Percentiles rank a stretch among this genome's conserved stretches.
Conservation (phyloP, 179 eudicot genomes). For the Vitellaria paradoxa region DNA sequence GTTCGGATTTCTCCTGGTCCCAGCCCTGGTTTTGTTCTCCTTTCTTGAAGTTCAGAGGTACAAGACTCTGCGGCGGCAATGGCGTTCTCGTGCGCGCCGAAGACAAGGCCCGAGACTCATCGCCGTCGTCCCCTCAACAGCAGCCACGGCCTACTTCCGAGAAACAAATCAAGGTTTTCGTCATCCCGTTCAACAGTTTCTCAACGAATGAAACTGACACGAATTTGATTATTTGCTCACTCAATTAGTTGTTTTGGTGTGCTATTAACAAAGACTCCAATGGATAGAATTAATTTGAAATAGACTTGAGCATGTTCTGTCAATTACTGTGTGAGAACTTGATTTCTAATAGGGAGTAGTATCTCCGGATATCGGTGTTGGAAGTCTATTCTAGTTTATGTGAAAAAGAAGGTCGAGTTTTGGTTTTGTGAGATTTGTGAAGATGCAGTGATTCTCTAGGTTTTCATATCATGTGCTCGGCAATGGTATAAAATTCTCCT, state of each 20-base stretch:
- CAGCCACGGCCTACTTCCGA: conserved; percentile 23
- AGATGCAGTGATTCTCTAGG: no score
- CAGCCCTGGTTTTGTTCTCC: conserved; percentile 9
- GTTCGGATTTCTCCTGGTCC: neutral
- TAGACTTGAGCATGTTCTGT: no score
- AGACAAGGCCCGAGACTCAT: conserved; percentile 49
- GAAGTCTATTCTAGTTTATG: no score
- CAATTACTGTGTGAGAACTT: no score
- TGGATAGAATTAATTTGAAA: no score
- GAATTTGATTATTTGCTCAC: neutral
- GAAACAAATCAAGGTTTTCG: conserved; percentile 41
- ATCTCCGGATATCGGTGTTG: no score
- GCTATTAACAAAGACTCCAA: no score
- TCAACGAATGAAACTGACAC: neutral
- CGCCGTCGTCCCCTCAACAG: conserved; percentile 18
- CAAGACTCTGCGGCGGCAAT: conserved; percentile 30
- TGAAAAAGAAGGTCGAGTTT: no score
- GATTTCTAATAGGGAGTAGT: no score
- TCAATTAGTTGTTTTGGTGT: neutral
- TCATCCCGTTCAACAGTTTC: neutral
- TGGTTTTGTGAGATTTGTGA: no score
- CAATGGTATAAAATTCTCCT: neutral
- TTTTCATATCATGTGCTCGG: no score
- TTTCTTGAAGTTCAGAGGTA: conserved; percentile 17
- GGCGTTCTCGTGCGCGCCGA: conserved; percentile 62